Percentiles rank a stretch among this genome's conserved stretches.
Evolutionary conservation across 768 basidiomycete species (phyloP).

Genomic region (Kwoniella bestiolae): DNA sequence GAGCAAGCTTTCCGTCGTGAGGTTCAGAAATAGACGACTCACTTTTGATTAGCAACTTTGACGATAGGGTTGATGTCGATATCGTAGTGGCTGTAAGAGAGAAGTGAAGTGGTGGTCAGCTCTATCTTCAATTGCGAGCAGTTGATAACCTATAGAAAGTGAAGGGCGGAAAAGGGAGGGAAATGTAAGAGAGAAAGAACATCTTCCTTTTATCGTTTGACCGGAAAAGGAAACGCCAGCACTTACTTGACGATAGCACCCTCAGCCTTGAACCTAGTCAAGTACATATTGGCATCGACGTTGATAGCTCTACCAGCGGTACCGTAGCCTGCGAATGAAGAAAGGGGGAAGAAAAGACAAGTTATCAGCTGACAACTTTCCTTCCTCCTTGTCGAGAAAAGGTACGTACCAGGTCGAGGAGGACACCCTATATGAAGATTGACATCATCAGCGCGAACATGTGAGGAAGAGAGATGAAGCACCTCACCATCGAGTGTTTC

Average conservation of each 20-base stretch:
- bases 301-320: constrained; percentile 38
- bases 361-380: neutral
- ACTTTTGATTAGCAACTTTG: constrained; percentile 54
- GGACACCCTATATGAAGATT: constrained; percentile 29
- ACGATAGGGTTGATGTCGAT: constrained; percentile 56
- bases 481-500: constrained; percentile 27
- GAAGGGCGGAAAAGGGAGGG: too few relatives aligned
- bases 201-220: neutral
- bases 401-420: constrained; percentile 19
- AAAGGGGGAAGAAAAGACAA: neutral
- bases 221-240: neutral
- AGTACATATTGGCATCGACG: constrained; percentile 50
- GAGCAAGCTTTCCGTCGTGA: too few relatives aligned
- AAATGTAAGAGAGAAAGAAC: neutral
- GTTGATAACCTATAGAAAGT: too few relatives aligned
- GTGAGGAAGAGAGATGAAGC: neutral
- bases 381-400: neutral
- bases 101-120: neutral
- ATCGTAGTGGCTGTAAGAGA: constrained; percentile 55
- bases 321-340: constrained; percentile 36
- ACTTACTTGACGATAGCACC: constrained; percentile 35
- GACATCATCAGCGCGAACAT: too few relatives aligned
- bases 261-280: constrained; percentile 42
- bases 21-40: constrained; percentile 12
- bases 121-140: too few relatives aligned